Evolutionary conservation across 352 stramenopile species (phyloP), one percentile per base, ranked within the genome.

Genomic region (Phytophthora boehmeriae): DNA sequence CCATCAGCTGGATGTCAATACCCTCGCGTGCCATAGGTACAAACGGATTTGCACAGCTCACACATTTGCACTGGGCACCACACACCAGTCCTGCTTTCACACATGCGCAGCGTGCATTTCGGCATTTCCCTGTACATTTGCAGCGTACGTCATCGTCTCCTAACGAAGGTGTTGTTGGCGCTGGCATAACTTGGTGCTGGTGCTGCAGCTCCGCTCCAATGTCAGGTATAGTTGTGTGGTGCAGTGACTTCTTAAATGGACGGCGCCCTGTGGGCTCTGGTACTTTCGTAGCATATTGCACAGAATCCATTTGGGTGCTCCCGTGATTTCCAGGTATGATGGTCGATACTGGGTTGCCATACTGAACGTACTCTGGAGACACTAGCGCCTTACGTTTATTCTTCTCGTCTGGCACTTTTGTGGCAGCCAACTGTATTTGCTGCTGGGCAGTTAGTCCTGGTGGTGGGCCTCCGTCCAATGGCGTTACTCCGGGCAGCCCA

Each of bases 321-420:
- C 42, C 14, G 13, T 59, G 47, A 30, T 59, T 38, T 36, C 19
- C 44, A 5, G 47, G 38, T 13, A 52, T 35, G 47, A 35, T n/a
- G 48, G 42, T 41, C 30, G 51, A 57, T 19, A 66, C 39, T 6
- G 54, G 48, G 22, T 63, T 80, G 5, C 66, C 77, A 52, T 92
- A 94, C 47, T 94, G 85, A 16, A 91, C 83, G 30, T 91, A 94
- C 58, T 94, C 85, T 13, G 85, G 85, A 22, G 85, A 94, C 42
- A 94, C 81, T 23, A 94, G 73, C 41, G 83, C 83, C 56, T 91
- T 92, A 19, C 85, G 83, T 65, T 94, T 94, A 70, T 87, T 92
- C 44, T 88, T 90, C 23, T 94, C 85, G 20, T 89, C 80, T 0
- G 71, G 61, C 54, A 83, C 62, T 17, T 75, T 80, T 44, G 68